These are phyloP conservation scores for Pseudozyma thailandica DNA, from an alignment of 1,284 basidiomycete species.

Conservation along the genomic window DNA sequence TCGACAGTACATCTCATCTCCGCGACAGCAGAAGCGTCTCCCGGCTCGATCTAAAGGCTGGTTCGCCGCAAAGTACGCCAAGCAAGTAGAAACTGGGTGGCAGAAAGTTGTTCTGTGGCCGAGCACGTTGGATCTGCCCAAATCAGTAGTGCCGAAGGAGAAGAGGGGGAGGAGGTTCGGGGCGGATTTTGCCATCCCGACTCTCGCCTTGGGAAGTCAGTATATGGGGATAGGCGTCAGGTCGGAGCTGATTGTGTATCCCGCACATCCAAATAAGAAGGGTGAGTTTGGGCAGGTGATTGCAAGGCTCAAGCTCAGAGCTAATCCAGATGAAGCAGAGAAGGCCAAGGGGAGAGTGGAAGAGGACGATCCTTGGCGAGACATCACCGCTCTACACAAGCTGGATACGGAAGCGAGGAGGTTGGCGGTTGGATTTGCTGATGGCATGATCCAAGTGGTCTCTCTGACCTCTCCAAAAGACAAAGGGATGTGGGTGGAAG, in stretches of 20 bases:
- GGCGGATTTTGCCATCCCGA: slow-evolving; percentile 28
- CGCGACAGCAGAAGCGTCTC: background rate
- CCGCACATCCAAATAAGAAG: background rate
- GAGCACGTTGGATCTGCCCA: slow-evolving; percentile 3
- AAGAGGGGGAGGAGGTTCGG: slow-evolving; percentile 5
- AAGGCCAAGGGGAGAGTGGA: background rate
- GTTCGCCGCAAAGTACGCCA: slow-evolving; percentile 2
- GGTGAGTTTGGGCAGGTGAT: background rate
- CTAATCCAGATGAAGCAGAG: slow-evolving; percentile 2
- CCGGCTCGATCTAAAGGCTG: slow-evolving; percentile 8
- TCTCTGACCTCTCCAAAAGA: background rate
- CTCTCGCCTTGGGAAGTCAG: slow-evolving; percentile 6
- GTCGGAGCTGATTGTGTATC: slow-evolving; percentile 19
- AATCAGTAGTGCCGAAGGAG: background rate
- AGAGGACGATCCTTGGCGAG: slow-evolving; percentile 34
- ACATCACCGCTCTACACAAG: slow-evolving; percentile 23
- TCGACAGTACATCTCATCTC: background rate
- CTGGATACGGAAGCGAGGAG: slow-evolving; percentile 2
- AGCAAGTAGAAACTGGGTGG: slow-evolving; percentile 5
- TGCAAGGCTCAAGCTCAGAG: background rate
- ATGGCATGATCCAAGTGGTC: slow-evolving; percentile 24
- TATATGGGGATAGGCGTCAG: slow-evolving; percentile 24
- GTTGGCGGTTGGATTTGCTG: slow-evolving; percentile 31
- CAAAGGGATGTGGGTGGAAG: background rate
- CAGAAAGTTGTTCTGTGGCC: background rate